Base-by-base conservation (phyloP, 306 rosid species). In the Gastrolobium bilobum region DNA sequence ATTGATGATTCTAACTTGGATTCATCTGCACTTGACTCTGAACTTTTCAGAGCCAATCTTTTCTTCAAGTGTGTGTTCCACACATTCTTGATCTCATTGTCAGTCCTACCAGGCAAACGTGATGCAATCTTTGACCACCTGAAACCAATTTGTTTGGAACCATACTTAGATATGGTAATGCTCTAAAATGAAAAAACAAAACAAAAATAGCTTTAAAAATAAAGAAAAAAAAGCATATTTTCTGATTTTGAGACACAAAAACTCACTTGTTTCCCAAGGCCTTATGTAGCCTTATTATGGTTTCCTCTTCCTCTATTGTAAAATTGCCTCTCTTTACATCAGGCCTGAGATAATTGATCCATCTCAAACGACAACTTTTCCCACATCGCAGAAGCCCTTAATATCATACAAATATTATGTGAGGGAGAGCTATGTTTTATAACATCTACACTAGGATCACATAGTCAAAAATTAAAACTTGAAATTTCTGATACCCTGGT, bases 61-160 rank as follows among this genome's bases (percentile, higher is more conserved):
- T 93, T 96, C 91, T 90, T 91, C n/a, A 96, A 82, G 75, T 93
- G 93, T 1, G 99, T 96, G 87, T 96, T 91, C 99, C 99, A 96
- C 68, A 96, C 93, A 73, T 96, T 96, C 84, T 96, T 93, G 10
- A 96, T 96, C 79, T 96, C 99, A 56, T 96, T 96, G 58, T 96
- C 99, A 0, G 98, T 96, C 59, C 99, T 86, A 48, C 99, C 99
- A 0, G 99, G 92, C 59, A 93, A 88, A 29, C 71, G 72, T 0
- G 98, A 81, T 39, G 99, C 98, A 73, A 96, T 96, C 86, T 86
- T 91, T 44, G 99, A 89, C 99, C 99, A 96, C 84, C 99, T 96
- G 62, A 61, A 71, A 75, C 13, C 57, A 39, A 42, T 60, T 79
- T 71, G 59, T 57, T 43, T 31, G 7, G 53, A 47, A 74, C 40